Evolutionary conservation across 2,329 filamentous ascomycete species (phyloP), one percentile per base, ranked within the genome.

Genomic region (Aspergillus ruber): DNA sequence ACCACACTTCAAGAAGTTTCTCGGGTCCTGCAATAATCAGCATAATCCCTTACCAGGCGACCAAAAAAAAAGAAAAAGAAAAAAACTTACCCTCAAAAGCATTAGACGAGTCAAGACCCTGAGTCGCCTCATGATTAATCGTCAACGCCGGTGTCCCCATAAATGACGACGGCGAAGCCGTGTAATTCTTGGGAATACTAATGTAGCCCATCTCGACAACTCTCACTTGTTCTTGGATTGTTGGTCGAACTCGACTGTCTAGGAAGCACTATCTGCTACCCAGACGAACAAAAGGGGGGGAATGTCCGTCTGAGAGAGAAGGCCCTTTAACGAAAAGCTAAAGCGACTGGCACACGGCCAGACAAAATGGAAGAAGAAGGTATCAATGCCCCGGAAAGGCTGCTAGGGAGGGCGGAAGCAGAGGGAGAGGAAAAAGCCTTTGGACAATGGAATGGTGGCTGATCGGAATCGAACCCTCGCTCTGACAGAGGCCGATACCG

Each of bases 1-100:
- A 97, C 93, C 93, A 98, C 65, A 98, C 91, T 76, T 98, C 93
- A 62, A 98, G 80, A 47, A 98, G 80, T 77, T 98, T 98, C 76
- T 98, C 93, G 40, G 93, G 93, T 50, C 91, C 86, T 86, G 50
- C 27, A 10, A 4, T 18, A 10, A 39, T 44, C 13, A 43, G 3
- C 43, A 42, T 56, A 38, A 47, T 12, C 18, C 20, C 17, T 25
- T n/a, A 55, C 47, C 17, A 17, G 4, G 25, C 18, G n/a, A n/a
- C n/a, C n/a, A n/a, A n/a, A n/a, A n/a, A n/a, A n/a, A n/a, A n/a
- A n/a, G n/a, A n/a, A n/a, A n/a, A n/a, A n/a, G 35, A 4, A n/a
- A 1, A 20, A 23, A 20, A 50, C 73, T 50, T 65, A 86, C 86
- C 91, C 78, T 98, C 93, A 67, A 98, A 98, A 57, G 91, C 90